Percentiles rank a stretch among this genome's conserved stretches.
These are phyloP conservation scores for Halophytophthora batemanensis DNA, from an alignment of 352 stramenopile species.

Conservation along the genomic window DNA sequence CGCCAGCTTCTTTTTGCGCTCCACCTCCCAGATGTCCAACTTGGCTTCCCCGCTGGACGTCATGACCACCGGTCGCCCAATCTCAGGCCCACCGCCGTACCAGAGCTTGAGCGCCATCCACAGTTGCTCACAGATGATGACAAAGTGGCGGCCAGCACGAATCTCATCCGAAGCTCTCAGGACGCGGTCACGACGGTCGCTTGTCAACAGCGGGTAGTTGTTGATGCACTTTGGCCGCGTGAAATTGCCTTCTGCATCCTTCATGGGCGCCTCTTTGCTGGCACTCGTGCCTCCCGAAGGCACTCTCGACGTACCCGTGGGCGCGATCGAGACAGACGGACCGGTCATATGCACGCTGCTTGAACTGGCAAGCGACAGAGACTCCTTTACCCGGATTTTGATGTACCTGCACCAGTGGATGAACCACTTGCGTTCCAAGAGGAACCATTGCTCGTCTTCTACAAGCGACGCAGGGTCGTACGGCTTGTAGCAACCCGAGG, in stretches of 20 bases:
- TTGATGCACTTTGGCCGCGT: constrained; percentile 81
- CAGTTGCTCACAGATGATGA: constrained; percentile 83
- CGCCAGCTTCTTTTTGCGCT: constrained; percentile 47
- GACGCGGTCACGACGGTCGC: constrained; percentile 63
- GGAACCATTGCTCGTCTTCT: constrained; percentile 83
- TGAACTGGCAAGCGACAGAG: constrained; percentile 14
- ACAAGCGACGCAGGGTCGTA: constrained; percentile 66
- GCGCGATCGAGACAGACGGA: constrained; percentile 18
- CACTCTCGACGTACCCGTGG: constrained; percentile 35
- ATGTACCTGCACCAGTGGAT: constrained; percentile 86
- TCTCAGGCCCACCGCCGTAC: constrained; percentile 89
- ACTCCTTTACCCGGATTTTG: constrained; percentile 39
- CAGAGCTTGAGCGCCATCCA: constrained; percentile 90
- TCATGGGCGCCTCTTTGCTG: constrained; percentile 64
- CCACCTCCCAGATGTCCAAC: constrained; percentile 79
- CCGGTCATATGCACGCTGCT: constrained; percentile 6
- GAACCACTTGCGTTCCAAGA: constrained; percentile 84
- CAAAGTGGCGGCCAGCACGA: constrained; percentile 77
- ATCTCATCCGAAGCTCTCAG: constrained; percentile 74
- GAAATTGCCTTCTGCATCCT: constrained; percentile 79
- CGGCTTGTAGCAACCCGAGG: constrained; percentile 68
- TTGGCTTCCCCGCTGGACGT: constrained; percentile 51
- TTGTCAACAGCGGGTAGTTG: constrained; percentile 74
- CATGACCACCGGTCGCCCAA: constrained; percentile 81
- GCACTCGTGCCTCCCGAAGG: constrained; percentile 8